Conservation (phyloP, 2,329 filamentous ascomycete species). For the Rugonectria rugulosa region DNA sequence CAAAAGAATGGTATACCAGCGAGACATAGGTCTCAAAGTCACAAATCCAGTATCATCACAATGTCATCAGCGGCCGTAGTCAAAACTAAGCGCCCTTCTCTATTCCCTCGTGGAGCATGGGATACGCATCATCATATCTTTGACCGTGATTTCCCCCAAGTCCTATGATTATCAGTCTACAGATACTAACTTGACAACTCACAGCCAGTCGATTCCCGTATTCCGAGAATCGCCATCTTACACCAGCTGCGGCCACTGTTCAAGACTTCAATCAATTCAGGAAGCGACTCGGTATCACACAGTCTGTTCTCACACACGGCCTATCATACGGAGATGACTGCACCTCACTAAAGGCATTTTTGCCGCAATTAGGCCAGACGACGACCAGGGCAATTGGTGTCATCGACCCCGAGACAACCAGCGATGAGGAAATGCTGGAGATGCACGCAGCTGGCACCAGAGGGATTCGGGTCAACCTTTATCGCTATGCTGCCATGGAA, state of each 20-base stretch:
- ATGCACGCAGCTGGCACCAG: conserved; percentile 40
- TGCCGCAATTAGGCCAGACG: conserved; percentile 34
- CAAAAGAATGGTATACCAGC: too few relatives aligned
- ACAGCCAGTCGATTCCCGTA: conserved; percentile 19
- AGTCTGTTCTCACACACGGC: conserved; percentile 47
- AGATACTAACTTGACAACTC: neutral
- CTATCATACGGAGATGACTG: conserved; percentile 48
- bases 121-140: conserved; percentile 46
- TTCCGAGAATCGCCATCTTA: conserved; percentile 18
- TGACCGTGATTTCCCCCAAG: conserved; percentile 34
- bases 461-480: conserved; percentile 47
- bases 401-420: conserved; percentile 21
- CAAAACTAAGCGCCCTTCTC: neutral
- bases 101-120: conserved; percentile 43
- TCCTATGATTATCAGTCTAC: neutral
- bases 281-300: conserved; percentile 35
- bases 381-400: conserved; percentile 31
- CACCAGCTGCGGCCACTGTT: conserved; percentile 13
- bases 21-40: neutral
- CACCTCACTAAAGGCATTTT: conserved; percentile 43
- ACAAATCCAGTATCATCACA: too few relatives aligned
- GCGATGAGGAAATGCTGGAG: conserved; percentile 16
- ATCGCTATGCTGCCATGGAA: conserved; percentile 46
- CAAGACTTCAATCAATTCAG: conserved; percentile 26
- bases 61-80: conserved; percentile 15